Evolutionary conservation across 768 basidiomycete genomes (phyloP).

Genomic region (Pisolithus tinctorius): DNA sequence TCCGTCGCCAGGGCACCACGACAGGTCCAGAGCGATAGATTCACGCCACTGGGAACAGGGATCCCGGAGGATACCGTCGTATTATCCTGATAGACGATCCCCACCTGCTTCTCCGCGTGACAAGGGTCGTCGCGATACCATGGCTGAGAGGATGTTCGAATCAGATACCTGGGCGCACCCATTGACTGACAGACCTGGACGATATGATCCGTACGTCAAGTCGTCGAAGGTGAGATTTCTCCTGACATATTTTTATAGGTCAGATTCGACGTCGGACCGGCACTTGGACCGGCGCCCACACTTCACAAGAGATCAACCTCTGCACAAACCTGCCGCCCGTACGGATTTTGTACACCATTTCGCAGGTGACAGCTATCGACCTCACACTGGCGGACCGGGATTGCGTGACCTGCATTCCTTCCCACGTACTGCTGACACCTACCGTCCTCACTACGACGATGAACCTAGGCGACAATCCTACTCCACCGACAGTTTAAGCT

Average conservation of each 20-base stretch:
- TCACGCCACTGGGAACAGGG: constrained; percentile 41
- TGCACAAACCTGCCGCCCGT: constrained; percentile 27
- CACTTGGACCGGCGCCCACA: constrained; percentile 31
- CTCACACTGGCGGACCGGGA: constrained; percentile 26
- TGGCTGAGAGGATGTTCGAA: constrained; percentile 57
- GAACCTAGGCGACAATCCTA: constrained; percentile 26
- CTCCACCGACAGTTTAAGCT: constrained; percentile 24
- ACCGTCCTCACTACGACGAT: constrained; percentile 42
- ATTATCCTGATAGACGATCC: constrained; percentile 39
- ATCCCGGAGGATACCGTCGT: constrained; percentile 34
- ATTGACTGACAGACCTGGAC: constrained; percentile 38
- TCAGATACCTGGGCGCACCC: constrained; percentile 65
- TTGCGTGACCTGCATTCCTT: constrained; percentile 35
- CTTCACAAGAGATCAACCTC: constrained; percentile 28
- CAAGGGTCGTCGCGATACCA: constrained; percentile 30
- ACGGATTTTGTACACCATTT: constrained; percentile 29
- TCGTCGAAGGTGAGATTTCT: constrained; percentile 16
- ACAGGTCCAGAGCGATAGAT: constrained; percentile 33
- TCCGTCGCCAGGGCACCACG: constrained; percentile 49
- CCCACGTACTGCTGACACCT: constrained; percentile 38
- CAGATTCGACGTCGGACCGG: constrained; percentile 26
- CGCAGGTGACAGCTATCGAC: constrained; percentile 47
- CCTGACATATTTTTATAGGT: constrained; percentile 18
- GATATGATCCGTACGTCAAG: constrained; percentile 36
- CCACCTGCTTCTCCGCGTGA: constrained; percentile 29